Base-by-base conservation (phyloP, 2,329 filamentous ascomycete genomes). In the Metarhizium brunneum region DNA sequence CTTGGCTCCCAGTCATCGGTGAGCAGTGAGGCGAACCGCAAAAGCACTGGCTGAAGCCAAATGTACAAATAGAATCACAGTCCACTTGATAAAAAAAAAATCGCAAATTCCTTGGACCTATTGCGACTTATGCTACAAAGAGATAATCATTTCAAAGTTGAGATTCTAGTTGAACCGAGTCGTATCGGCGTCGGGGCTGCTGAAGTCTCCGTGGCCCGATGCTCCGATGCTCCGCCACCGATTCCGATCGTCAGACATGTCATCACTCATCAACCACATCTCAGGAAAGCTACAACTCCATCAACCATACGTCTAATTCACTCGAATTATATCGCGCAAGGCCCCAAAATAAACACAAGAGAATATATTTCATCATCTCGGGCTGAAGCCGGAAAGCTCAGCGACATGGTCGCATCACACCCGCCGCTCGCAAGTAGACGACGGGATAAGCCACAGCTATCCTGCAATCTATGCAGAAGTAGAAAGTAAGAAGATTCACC, bases 371-470 rank as follows among this genome's bases (percentile, higher is more conserved):
- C 1, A 25, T 40, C 36, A 14, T 14, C 6, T 14, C 2, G 10
- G 14, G 36, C 36, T 40, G 10, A 40, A 40, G 36, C 4, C 10
- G 10, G 1, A 40, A 10, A 40, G 14, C 36, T 40, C 14, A 3
- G 36, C 36, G 36, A 14, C 7, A 45, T 45, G 42, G 13, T 7
- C 42, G 7, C 13, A 16, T 18, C 42, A 7, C 42, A 45, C 3
- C 42, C 42, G n/a, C n/a, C 42, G 14, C n/a, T 16, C 42, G n/a
- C 60, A 7, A 65, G 63, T 48, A 63, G 68, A 25, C 64, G 66
- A 2, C 63, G 70, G 32, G 68, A 71, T 16, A 68, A 69, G 49
- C 64, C 61, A 2, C 65, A 69, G 53, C 62, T 71, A 10, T 71
- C 69, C 1, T 73, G 70, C 54, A 67, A 66, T 36, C 57, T 62